A percentile compares a stretch with the other conserved stretches of the same genome.
These are phyloP conservation scores for Oidium heveae DNA, from an alignment of 2,329 filamentous ascomycete species.

Conservation along the genomic window DNA sequence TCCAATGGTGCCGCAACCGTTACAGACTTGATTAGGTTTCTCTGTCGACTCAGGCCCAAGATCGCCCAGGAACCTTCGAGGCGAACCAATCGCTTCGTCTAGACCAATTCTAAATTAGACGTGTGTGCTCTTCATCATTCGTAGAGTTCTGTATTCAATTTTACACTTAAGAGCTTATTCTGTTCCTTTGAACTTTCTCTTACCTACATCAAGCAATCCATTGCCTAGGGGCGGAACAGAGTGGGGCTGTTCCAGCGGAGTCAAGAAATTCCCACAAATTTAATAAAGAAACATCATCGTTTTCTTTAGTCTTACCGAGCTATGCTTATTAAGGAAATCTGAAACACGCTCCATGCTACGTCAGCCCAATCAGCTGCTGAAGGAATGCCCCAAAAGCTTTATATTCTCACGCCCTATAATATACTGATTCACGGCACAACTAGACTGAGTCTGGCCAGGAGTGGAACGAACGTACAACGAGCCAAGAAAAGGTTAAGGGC, in stretches of 20 bases:
- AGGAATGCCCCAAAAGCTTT: neutral
- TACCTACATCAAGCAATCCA: neutral
- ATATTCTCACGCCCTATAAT: neutral
- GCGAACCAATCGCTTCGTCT: no score
- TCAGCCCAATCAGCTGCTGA: neutral
- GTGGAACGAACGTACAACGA: conserved; percentile 1
- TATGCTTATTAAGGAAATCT: neutral
- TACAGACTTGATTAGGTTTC: no score
- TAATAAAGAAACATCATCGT: neutral
- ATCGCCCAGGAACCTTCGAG: no score
- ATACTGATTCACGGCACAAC: neutral
- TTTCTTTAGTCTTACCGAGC: neutral
- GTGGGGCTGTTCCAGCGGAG: neutral
- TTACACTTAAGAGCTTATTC: neutral
- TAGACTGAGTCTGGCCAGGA: neutral
- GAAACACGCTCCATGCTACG: neutral
- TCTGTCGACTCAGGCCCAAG: no score
- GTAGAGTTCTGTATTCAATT: no score
- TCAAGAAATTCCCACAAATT: neutral
- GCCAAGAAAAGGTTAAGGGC: neutral
- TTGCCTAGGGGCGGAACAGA: neutral
- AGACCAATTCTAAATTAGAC: no score
- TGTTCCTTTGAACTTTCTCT: neutral
- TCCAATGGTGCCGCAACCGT: no score
- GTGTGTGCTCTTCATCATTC: no score